These are phyloP conservation scores for Xylaria sp. DNA, from an alignment of 2,329 filamentous ascomycete genomes.

Conservation along the genomic window DNA sequence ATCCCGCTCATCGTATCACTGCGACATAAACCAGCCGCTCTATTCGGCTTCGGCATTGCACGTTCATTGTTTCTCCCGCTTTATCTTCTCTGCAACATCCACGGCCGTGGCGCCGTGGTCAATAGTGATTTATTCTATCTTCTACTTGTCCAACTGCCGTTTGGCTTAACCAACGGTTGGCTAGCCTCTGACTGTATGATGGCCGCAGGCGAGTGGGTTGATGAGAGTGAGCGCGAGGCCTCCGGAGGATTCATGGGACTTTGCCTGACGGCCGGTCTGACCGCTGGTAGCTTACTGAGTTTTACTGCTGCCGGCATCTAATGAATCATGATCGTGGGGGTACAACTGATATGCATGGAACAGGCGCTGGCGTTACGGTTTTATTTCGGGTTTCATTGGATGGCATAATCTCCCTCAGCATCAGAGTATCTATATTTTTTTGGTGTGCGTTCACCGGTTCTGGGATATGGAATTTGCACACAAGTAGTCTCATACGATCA, in stretches of 20 bases:
- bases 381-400: slow-evolving; percentile 2
- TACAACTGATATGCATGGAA: slow-evolving; percentile 30
- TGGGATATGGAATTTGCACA: background rate
- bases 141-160: slow-evolving; percentile 81
- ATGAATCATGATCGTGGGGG: slow-evolving; percentile 40
- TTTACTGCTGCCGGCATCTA: slow-evolving; percentile 74
- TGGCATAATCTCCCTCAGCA: slow-evolving; percentile 6
- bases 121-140: slow-evolving; percentile 90
- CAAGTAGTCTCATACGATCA: background rate
- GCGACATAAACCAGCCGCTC: slow-evolving; percentile 69
- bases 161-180: slow-evolving; percentile 89
- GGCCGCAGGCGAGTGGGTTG: slow-evolving; percentile 83
- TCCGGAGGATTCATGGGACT: slow-evolving; percentile 94
- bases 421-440: slow-evolving; percentile 9
- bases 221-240: slow-evolving; percentile 84
- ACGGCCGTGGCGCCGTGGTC: slow-evolving; percentile 77
- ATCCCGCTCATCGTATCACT: slow-evolving; percentile 66
- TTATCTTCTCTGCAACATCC: slow-evolving; percentile 90
- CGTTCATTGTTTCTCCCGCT: slow-evolving; percentile 81
- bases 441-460: background rate
- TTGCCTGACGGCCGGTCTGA: slow-evolving; percentile 85
- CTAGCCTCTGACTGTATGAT: slow-evolving; percentile 92
- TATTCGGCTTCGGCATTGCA: slow-evolving; percentile 75
- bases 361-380: slow-evolving; percentile 32
- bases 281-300: slow-evolving; percentile 87